Conservation (phyloP, 2,329 filamentous ascomycete species). For the Cercospora sesami region DNA sequence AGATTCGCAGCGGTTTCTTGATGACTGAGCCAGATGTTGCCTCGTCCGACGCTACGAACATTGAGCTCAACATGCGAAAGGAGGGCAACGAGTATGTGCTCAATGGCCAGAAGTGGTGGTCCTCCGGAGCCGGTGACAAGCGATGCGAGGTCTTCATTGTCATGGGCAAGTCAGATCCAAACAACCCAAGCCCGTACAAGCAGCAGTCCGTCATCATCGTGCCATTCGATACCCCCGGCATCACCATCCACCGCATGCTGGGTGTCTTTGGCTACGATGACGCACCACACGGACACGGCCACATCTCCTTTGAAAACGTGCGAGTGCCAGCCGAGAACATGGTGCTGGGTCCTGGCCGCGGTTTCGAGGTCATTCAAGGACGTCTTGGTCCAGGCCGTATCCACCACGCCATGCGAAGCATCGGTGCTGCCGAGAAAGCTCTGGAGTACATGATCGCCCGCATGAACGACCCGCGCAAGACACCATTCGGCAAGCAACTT, state of each 20-base stretch:
- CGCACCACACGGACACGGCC: constrained; percentile 93
- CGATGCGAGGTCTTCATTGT: constrained; percentile 92
- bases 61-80: constrained; percentile 67
- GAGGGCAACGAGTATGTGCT: constrained; percentile 91
- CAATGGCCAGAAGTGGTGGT: constrained; percentile 99
- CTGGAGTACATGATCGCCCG: constrained; percentile 94
- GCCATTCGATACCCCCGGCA: constrained; percentile 74
- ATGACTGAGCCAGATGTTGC: constrained; percentile 50
- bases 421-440: constrained; percentile 85
- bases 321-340: constrained; percentile 81
- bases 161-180: constrained; percentile 86
- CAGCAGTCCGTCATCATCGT: constrained; percentile 95
- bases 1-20: constrained; percentile 52
- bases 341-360: constrained; percentile 87
- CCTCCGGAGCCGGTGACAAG: constrained; percentile 87
- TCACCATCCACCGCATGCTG: constrained; percentile 90
- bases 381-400: constrained; percentile 93
- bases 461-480: constrained; percentile 88
- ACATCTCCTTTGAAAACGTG: constrained; percentile 86
- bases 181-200: constrained; percentile 74
- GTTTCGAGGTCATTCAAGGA: constrained; percentile 98
- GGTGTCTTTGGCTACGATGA: constrained; percentile 96
- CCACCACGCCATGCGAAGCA: constrained; percentile 94
- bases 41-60: constrained; percentile 53
- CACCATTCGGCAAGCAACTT: constrained; percentile 84